Evolutionary conservation across 108 stramenopile species (phyloP).

Genomic region (Chaetoceros tenuissimus): DNA sequence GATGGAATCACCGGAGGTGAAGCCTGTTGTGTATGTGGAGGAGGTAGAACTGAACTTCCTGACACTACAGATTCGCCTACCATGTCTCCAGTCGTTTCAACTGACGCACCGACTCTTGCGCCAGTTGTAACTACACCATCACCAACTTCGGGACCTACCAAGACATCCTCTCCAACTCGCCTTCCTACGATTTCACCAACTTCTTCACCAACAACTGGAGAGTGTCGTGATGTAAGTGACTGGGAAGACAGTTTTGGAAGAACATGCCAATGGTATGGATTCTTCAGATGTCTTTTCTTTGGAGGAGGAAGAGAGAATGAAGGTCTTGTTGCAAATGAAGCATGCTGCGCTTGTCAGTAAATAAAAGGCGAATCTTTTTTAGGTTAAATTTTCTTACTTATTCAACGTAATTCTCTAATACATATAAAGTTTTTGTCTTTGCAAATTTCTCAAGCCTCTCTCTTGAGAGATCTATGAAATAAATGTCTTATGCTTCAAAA

Average conservation of each 20-base stretch:
- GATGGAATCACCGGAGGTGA: slow-evolving; percentile 10
- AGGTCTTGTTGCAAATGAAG: slow-evolving; percentile 8
- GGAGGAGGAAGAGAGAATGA: slow-evolving; percentile 1
- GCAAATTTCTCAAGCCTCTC: no score
- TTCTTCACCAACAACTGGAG: not conserved
- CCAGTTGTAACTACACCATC: not conserved
- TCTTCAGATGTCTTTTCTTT: not conserved
- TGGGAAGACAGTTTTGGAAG: slow-evolving; percentile 13
- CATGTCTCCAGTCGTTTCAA: no score
- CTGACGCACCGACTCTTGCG: not conserved
- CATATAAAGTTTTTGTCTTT: no score
- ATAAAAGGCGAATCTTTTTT: no score
- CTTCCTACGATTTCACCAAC: no score
- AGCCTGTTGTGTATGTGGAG: slow-evolving; percentile 12
- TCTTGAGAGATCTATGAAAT: no score
- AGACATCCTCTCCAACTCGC: no score
- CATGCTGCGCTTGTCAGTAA: no score
- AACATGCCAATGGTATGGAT: slow-evolving; percentile 8
- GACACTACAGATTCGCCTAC: no score
- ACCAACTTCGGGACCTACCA: not conserved
- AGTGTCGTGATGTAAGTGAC: not conserved
- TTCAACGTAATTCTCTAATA: no score
- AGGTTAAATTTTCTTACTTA: no score
- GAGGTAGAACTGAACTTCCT: not conserved
- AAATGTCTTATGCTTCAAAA: no score